phyloP scores from a whole-genome alignment of 768 basidiomycete species.

The Russula vinacea region DNA sequence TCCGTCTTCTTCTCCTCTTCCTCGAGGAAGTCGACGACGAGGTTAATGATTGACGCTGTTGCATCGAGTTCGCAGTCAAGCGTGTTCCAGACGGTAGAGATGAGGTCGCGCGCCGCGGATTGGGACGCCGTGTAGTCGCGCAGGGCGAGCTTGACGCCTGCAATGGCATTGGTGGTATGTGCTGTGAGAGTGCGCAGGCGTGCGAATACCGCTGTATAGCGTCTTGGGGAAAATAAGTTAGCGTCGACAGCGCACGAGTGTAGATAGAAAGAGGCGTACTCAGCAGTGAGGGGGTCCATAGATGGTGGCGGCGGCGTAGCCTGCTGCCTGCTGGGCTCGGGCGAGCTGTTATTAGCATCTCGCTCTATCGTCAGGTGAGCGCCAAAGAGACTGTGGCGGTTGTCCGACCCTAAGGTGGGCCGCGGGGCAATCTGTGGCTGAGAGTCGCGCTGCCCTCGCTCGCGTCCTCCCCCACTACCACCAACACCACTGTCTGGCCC shows the following conservation, averaged over 20 bases:
- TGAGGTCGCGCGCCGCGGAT: constrained; percentile 75
- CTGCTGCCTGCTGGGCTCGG: constrained; percentile 33
- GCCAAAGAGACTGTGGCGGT: constrained; percentile 63
- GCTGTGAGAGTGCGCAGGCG: constrained; percentile 59
- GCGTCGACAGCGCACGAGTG: background rate
- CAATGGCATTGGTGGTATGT: constrained; percentile 54
- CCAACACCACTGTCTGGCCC: constrained; percentile 37
- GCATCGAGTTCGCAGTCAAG: constrained; percentile 65
- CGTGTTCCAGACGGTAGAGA: constrained; percentile 84
- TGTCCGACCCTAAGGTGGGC: constrained; percentile 36
- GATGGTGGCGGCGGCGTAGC: constrained; percentile 42
- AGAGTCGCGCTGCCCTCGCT: constrained; percentile 46
- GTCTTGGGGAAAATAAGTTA: constrained; percentile 41
- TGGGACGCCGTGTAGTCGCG: constrained; percentile 78
- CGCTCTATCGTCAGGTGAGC: constrained; percentile 50
- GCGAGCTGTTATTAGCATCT: constrained; percentile 20
- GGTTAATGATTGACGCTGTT: constrained; percentile 69
- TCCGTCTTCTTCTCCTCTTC: constrained; percentile 82
- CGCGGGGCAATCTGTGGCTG: constrained; percentile 29
- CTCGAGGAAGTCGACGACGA: constrained; percentile 72
- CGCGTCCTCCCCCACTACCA: constrained; percentile 49
- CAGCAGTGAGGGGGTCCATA: constrained; percentile 50
- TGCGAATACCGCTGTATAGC: constrained; percentile 59
- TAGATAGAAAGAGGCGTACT: constrained; percentile 43
- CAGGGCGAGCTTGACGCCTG: constrained; percentile 69